Evolutionary conservation across 352 stramenopile species (phyloP), one percentile per base, ranked within the genome.

Genomic region (Globisporangium recalcitrans): DNA sequence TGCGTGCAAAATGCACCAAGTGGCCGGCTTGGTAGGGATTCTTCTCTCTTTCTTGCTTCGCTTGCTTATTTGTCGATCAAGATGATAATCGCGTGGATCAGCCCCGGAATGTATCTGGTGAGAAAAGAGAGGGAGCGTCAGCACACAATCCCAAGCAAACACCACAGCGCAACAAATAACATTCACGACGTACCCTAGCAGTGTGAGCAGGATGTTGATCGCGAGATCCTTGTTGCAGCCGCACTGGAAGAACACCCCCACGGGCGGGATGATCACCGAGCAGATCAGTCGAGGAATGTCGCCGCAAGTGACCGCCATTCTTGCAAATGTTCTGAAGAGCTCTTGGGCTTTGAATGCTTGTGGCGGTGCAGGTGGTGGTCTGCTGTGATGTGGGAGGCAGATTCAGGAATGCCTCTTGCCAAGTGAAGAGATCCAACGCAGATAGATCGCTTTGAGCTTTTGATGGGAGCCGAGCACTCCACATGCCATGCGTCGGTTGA

Each of bases 31-130:
- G 34, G 34, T 42, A 42, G 34, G 8, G 10, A 36, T 8, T 42
- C n/a, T n/a, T n/a, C n/a, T n/a, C n/a, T 42, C 34, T 3, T 27
- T 19, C 14, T 27, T 8, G 11, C n/a, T 8, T 13, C 42, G 5
- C 4, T 16, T 4, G 21, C 8, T 46, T 80, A 90, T 67, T 87
- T 67, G 65, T 78, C 81, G 36, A 88, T 72, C 32, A 90, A 70
- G 56, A 90, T 90, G 64, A 88, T 88, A 38, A 90, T 73, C 13
- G 81, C 81, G 62, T 90, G 81, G 61, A 90, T 87, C 61, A 90
- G 66, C 10, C 81, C 81, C 21, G 79, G 79, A 52, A 88, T 74
- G 67, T 88, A 88, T 7, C 78, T 87, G 56, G 3, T 31, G 7
- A 14, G n/a, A 14, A 54, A 24, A 52, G 42, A 16, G 32, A 19